Evolutionary conservation across 2,329 filamentous ascomycete genomes (phyloP).

Genomic region (Teratosphaeria nubilosa): DNA sequence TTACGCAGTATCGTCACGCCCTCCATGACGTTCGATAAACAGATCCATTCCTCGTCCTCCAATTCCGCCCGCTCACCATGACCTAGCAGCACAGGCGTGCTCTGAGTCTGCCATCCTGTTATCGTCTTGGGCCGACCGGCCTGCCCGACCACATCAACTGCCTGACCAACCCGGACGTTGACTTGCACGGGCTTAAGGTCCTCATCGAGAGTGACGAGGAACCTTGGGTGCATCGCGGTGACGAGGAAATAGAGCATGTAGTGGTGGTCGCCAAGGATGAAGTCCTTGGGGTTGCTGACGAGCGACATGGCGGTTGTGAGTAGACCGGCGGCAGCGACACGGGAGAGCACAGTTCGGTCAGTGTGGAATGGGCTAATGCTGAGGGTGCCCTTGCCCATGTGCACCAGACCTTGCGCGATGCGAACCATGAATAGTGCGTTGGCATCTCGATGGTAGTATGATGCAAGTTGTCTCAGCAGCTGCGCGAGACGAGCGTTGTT

Average conservation of each 20-base stretch:
- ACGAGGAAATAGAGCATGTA: conserved; percentile 97
- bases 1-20: conserved; percentile 93
- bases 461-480: conserved; percentile 84
- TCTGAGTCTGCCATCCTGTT: conserved; percentile 98
- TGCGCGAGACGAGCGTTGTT: conserved; percentile 97
- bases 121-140: conserved; percentile 97
- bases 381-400: conserved; percentile 98
- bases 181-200: conserved; percentile 86
- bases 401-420: conserved; percentile 90
- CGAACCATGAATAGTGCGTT: conserved; percentile 98
- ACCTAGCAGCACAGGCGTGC: conserved; percentile 90
- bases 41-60: conserved; percentile 95
- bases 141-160: conserved; percentile 95
- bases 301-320: conserved; percentile 84
- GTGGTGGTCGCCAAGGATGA: conserved; percentile 61
- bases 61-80: conserved; percentile 92
- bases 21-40: conserved; percentile 81
- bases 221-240: conserved; percentile 91
- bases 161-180: conserved; percentile 94
- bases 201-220: conserved; percentile 93
- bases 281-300: conserved; percentile 82
- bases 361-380: conserved; percentile 98
- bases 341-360: conserved; percentile 87
- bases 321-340: conserved; percentile 79
- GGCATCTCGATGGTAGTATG: conserved; percentile 95